These are phyloP conservation scores for Prunus dulcis DNA, from an alignment of 306 rosid genomes.

Conservation along the genomic window DNA sequence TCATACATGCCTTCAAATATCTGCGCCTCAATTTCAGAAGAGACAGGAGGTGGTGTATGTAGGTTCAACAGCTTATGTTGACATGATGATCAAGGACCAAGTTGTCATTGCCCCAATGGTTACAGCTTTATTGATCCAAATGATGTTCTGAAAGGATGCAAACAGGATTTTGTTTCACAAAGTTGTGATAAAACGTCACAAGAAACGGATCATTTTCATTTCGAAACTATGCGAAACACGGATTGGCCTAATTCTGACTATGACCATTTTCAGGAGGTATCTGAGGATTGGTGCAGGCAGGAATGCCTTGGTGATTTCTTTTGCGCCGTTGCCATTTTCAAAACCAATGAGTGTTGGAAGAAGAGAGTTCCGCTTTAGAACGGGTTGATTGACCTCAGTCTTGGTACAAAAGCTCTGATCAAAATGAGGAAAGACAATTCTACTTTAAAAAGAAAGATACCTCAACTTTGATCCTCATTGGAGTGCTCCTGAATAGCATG, in stretches of 20 bases:
- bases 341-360: constrained; percentile 22
- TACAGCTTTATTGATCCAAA: constrained; percentile 33
- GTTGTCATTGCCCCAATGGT: constrained; percentile 28
- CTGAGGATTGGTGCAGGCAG: constrained; percentile 22
- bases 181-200: constrained; percentile 23
- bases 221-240: neutral
- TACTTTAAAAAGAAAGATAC: neutral
- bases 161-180: constrained; percentile 30
- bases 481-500: too few species aligned
- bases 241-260: constrained; percentile 34
- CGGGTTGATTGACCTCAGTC: constrained; percentile 10
- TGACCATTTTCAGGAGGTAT: neutral
- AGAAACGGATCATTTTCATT: constrained; percentile 18
- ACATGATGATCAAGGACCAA: constrained; percentile 9
- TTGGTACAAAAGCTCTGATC: constrained; percentile 15
- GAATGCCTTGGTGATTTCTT: constrained; percentile 34
- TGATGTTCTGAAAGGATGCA: constrained; percentile 40
- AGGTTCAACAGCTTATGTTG: constrained; percentile 42
- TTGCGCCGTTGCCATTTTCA: constrained; percentile 21
- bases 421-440: constrained; percentile 28
- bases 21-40: neutral
- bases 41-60: constrained; percentile 13
- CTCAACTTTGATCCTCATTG: too few species aligned
- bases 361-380: constrained; percentile 36
- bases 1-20: constrained; percentile 8